A percentile compares a stretch with the other conserved stretches of the same genome.
Conservation (phyloP, 352 stramenopile species). For the Globisporangium lucens region DNA sequence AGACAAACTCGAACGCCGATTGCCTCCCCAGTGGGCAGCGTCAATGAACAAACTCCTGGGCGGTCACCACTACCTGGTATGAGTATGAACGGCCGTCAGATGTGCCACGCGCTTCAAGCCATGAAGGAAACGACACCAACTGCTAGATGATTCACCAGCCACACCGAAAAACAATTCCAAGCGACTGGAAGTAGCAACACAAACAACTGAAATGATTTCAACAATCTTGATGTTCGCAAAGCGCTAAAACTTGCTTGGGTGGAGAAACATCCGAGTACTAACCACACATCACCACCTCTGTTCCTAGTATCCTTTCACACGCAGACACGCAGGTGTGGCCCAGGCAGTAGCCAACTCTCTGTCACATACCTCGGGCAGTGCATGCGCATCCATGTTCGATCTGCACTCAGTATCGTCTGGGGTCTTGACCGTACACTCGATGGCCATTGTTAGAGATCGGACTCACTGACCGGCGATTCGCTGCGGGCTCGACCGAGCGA, state of each 20-base stretch:
- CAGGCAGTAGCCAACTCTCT: neutral
- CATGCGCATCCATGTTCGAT: neutral
- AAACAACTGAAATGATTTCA: neutral
- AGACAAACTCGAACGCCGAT: no score
- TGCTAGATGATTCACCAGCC: no score
- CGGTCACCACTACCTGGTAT: no score
- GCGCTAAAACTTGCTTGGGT: no score
- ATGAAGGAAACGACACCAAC: neutral
- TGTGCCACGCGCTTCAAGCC: no score
- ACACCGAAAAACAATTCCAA: no score
- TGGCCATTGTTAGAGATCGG: neutral
- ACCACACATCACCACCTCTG: neutral
- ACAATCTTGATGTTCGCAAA: neutral
- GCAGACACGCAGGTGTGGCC: neutral
- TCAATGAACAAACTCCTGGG: no score
- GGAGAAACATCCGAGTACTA: neutral
- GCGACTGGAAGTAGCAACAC: neutral
- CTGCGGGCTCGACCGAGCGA: neutral
- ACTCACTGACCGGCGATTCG: slow-evolving; percentile 3
- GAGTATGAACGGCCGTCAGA: no score
- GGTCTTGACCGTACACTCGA: neutral
- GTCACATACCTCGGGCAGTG: neutral
- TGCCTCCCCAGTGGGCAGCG: no score
- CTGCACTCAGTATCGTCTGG: neutral
- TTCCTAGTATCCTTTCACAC: neutral